Base-by-base conservation (phyloP, 768 basidiomycete species). In the Tephrocybe sp. region DNA sequence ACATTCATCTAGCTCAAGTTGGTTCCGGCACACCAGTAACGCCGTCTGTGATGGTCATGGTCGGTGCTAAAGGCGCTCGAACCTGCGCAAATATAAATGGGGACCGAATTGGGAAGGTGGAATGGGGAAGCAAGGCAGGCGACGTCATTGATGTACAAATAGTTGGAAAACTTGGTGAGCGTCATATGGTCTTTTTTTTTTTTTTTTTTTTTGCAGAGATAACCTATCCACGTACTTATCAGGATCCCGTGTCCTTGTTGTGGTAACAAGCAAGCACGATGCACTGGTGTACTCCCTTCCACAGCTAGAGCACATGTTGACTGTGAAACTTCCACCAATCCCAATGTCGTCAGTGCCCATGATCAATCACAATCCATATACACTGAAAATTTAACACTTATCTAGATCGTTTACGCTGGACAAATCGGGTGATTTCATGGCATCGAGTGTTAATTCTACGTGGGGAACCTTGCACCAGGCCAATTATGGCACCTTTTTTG, bases 271-370 rank as follows among this genome's bases (percentile, higher is more conserved):
- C 55, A 68, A 62, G 45, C 68, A 73, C 11, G 71, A 78, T 32
- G 74, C 65, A 2, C 66, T 82, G 5, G 69, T 80, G 4, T 87
- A 85, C 66, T 83, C 87, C 2, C 68, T 89, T 23, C 87, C 87
- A 22, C 68, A 73, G 58, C 72, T 89, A 33, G 83, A 87, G 61
- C 66, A 71, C 39, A 56, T 87, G 19, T 73, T 81, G 54, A 79
- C 75, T 1, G 48, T 77, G 36, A 64, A 69, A 45, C 64, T 75
- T 22, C 70, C 72, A 20, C 54, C 62, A 16, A 50, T 64, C 16
- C 60, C 67, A 13, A 59, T 65, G 12, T 53, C 67, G 78, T 77
- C 54, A 57, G 71, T 59, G 17, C 11, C 22, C 30, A 23, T 48
- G 32, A 14, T 45, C 11, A 39, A 36, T 17, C 14, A 32, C 32